A percentile compares a stretch with the other conserved stretches of the same genome.
Evolutionary conservation across 176 grass and related monocot genomes (phyloP).

Genomic region (Musa beccarii): DNA sequence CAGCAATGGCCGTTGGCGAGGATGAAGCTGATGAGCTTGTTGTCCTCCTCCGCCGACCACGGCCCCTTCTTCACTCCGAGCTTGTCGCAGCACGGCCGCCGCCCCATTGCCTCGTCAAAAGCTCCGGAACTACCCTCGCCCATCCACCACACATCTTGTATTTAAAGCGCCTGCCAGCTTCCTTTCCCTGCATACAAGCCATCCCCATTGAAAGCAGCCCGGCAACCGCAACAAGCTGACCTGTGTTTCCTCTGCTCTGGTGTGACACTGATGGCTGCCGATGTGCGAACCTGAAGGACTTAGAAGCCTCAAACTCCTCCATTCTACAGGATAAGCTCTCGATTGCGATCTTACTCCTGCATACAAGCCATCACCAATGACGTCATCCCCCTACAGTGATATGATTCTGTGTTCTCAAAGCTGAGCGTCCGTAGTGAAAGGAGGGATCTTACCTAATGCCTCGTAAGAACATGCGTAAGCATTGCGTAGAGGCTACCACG

Average conservation of each 20-base stretch:
- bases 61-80: conserved; percentile 15
- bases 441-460: background rate
- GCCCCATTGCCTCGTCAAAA: background rate
- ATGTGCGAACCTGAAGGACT: background rate
- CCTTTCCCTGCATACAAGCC: background rate
- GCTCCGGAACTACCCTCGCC: background rate
- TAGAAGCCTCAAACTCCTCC: background rate
- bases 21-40: conserved; percentile 18
- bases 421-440: background rate
- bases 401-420: background rate
- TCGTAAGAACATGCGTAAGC: background rate
- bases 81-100: conserved; percentile 18
- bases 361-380: background rate
- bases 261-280: background rate
- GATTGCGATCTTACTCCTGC: background rate
- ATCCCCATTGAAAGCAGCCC: background rate
- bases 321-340: background rate
- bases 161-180: background rate
- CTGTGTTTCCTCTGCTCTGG: background rate
- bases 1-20: conserved; percentile 14
- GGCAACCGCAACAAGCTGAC: background rate
- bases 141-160: background rate
- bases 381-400: background rate
- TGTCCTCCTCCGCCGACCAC: conserved; percentile 16
- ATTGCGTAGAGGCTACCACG: background rate